Conservation (phyloP, 768 basidiomycete genomes). For the Crepidotus variabilis region DNA sequence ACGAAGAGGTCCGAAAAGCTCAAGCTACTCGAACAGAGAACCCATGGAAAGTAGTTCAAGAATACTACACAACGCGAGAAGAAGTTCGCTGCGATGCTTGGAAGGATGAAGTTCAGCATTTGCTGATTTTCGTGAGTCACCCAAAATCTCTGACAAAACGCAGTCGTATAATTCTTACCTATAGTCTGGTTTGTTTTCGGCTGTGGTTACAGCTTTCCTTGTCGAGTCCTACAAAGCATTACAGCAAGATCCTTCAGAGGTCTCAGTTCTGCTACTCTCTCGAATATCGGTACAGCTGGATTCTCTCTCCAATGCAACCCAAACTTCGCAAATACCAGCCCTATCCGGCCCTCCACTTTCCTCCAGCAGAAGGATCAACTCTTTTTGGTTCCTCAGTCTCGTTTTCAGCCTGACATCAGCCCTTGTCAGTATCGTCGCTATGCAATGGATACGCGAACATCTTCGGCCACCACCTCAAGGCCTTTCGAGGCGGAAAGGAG, state of each 20-base stretch:
- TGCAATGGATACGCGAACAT: constrained; percentile 23
- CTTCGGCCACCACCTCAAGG: constrained; percentile 4
- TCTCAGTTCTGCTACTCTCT: background rate
- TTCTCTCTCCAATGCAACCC: background rate
- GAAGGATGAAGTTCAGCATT: constrained; percentile 14
- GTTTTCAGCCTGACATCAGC: constrained; percentile 18
- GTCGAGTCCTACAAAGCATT: constrained; percentile 17
- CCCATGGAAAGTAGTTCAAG: no score
- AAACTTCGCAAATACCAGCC: background rate
- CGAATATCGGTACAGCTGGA: constrained; percentile 11
- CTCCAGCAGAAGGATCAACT: constrained; percentile 12
- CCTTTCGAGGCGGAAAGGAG: constrained; percentile 7
- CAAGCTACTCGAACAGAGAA: background rate
- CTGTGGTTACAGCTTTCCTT: constrained; percentile 18
- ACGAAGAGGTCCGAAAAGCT: background rate
- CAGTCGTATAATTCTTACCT: background rate
- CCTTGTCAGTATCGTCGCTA: constrained; percentile 17
- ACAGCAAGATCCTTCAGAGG: constrained; percentile 13
- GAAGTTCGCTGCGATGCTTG: constrained; percentile 10
- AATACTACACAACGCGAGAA: constrained; percentile 7
- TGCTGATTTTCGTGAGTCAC: constrained; percentile 11
- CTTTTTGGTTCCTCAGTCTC: constrained; percentile 19
- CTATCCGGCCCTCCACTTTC: background rate
- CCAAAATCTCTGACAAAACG: background rate
- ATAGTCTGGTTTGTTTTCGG: constrained; percentile 21